These are phyloP conservation scores for Solanum neorickii DNA, from an alignment of 257 asterid species.

Conservation along the genomic window DNA sequence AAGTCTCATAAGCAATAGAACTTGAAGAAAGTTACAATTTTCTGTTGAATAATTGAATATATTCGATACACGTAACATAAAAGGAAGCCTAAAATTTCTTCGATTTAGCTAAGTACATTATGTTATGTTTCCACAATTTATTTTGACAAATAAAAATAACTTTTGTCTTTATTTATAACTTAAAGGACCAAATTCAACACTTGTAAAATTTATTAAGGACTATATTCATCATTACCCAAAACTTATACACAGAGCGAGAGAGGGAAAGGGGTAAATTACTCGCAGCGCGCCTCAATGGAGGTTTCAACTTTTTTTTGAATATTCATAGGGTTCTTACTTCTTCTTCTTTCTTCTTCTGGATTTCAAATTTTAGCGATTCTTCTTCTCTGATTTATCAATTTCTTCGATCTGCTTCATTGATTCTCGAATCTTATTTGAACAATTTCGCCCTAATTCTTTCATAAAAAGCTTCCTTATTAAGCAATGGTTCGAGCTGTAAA, in stretches of 20 bases:
- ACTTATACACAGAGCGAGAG: neutral
- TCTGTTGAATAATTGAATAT: neutral
- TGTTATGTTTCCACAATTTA: neutral
- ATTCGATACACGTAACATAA: neutral
- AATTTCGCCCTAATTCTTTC: neutral
- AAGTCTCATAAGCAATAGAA: neutral
- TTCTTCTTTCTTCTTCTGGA: neutral
- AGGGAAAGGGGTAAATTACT: neutral
- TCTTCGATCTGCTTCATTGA: neutral
- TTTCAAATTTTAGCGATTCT: neutral
- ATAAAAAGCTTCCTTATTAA: neutral
- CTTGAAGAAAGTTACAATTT: neutral
- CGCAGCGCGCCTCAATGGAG: neutral
- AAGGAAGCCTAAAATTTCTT: neutral
- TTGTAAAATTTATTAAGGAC: neutral
- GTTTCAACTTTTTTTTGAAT: neutral
- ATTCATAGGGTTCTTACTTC: neutral
- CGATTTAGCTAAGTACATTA: neutral
- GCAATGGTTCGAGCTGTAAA: conserved; percentile 10
- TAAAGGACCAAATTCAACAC: neutral
- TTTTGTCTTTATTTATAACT: neutral
- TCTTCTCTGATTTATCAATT: neutral
- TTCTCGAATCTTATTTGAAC: neutral
- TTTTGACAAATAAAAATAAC: neutral
- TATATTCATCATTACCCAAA: neutral